Evolutionary conservation across 805 yeast genomes (phyloP).

Genomic region (Kodamaea fukazawae): DNA sequence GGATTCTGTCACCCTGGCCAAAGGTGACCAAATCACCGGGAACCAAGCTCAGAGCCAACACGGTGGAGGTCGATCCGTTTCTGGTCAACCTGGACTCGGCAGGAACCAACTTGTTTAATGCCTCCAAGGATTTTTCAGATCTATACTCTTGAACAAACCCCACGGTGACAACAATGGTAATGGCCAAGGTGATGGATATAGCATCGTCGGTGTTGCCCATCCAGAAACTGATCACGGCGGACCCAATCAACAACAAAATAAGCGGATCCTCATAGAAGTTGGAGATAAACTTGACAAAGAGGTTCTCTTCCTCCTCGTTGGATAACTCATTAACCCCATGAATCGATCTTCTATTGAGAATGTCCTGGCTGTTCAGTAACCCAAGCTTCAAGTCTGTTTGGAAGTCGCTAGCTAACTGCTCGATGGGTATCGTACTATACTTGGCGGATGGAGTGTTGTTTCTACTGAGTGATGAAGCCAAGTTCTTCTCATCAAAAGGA

Average conservation of each 20-base stretch:
- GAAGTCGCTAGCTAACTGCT: slow-evolving; percentile 62
- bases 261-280: slow-evolving; percentile 90
- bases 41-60: slow-evolving; percentile 81
- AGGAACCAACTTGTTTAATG: slow-evolving; percentile 89
- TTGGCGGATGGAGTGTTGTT: slow-evolving; percentile 56
- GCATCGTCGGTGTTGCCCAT: slow-evolving; percentile 99
- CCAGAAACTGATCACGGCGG: slow-evolving; percentile 79
- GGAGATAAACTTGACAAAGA: slow-evolving; percentile 68
- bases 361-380: slow-evolving; percentile 65
- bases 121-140: slow-evolving; percentile 91
- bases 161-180: slow-evolving; percentile 88
- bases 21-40: slow-evolving; percentile 95
- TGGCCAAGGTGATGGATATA: slow-evolving; percentile 87
- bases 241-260: slow-evolving; percentile 82
- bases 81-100: slow-evolving; percentile 94
- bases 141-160: slow-evolving; percentile 97
- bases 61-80: slow-evolving; percentile 73
- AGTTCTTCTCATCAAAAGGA: slow-evolving; percentile 30
- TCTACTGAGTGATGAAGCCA: slow-evolving; percentile 17
- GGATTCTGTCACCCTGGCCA: slow-evolving; percentile 90
- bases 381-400: slow-evolving; percentile 63
- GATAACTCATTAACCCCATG: slow-evolving; percentile 82
- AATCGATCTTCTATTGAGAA: slow-evolving; percentile 62
- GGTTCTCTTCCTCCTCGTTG: slow-evolving; percentile 72
- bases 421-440: slow-evolving; percentile 59